These are phyloP conservation scores for Prunus fruticosa DNA, from an alignment of 306 rosid species.

Conservation along the genomic window DNA sequence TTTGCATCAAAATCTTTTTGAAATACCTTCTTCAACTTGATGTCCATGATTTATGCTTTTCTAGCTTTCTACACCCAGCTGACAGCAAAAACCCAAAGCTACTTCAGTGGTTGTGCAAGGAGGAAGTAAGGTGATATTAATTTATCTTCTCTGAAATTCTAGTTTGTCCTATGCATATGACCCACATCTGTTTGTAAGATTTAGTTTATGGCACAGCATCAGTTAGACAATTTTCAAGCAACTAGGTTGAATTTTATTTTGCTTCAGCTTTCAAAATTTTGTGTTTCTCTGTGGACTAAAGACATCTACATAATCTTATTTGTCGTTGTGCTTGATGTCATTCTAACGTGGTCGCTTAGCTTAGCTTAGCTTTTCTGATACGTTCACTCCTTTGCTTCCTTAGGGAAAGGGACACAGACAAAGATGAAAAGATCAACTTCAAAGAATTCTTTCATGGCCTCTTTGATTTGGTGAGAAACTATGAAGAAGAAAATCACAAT, in stretches of 20 bases:
- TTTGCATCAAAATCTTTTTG: background rate
- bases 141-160: slow-evolving; percentile 12
- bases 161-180: background rate
- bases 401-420: slow-evolving; percentile 90
- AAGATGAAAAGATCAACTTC: slow-evolving; percentile 85
- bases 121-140: slow-evolving; percentile 76
- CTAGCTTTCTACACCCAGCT: slow-evolving; percentile 91
- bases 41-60: slow-evolving; percentile 14
- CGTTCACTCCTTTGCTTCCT: slow-evolving; percentile 16
- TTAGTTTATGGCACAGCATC: background rate
- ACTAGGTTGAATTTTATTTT: slow-evolving; percentile 2
- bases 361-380: slow-evolving; percentile 13
- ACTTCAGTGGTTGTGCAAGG: slow-evolving; percentile 83
- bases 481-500: slow-evolving; percentile 74
- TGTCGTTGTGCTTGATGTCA: background rate
- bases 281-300: background rate
- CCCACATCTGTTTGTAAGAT: background rate
- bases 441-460: slow-evolving; percentile 96
- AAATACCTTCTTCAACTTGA: slow-evolving; percentile 5
- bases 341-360: background rate
- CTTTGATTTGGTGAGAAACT: slow-evolving; percentile 93
- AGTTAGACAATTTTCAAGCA: background rate
- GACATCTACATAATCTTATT: background rate
- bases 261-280: background rate
- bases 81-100: slow-evolving; percentile 82